A percentile compares a stretch with the other conserved stretches of the same genome.
phyloP scores from a whole-genome alignment of 78 protist genomes.

The Ministeria vibrans region DNA sequence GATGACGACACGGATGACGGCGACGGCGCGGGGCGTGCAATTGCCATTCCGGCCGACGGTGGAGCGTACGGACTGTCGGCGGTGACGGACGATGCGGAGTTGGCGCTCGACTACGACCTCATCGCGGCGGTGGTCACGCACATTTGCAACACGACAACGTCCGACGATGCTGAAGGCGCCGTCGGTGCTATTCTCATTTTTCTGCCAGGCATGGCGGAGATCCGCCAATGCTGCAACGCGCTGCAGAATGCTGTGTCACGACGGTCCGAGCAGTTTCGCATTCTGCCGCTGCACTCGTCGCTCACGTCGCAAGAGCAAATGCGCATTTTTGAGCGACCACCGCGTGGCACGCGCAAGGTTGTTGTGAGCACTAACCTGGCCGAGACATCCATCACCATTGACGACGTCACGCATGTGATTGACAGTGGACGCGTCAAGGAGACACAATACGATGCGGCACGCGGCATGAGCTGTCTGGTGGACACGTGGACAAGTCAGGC shows the following conservation, averaged over 20 bases:
- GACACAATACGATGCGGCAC: slow-evolving; percentile 24
- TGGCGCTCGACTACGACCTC: not conserved
- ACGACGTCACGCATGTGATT: slow-evolving; percentile 80
- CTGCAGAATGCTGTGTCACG: not conserved
- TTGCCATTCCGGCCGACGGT: not conserved
- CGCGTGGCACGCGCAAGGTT: slow-evolving; percentile 61
- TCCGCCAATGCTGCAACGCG: not conserved
- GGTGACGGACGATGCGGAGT: not conserved
- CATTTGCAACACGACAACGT: not conserved
- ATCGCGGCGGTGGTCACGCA: not conserved
- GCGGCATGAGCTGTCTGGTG: slow-evolving; percentile 17
- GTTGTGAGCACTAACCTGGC: slow-evolving; percentile 87
- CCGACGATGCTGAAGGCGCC: not conserved
- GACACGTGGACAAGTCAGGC: slow-evolving; percentile 36
- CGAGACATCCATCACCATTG: slow-evolving; percentile 90
- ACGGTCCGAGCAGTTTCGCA: not conserved
- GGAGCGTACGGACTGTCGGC: not conserved
- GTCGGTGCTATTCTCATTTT: slow-evolving; percentile 54
- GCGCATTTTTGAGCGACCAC: slow-evolving; percentile 30
- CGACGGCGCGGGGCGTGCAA: not conserved
- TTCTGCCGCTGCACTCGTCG: slow-evolving; percentile 52
- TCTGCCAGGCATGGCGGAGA: slow-evolving; percentile 57
- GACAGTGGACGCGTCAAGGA: slow-evolving; percentile 84
- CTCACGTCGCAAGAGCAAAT: slow-evolving; percentile 29
- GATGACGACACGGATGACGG: not conserved